These are phyloP conservation scores for Globisporangium echinulatum DNA, from an alignment of 352 stramenopile genomes.

Conservation along the genomic window DNA sequence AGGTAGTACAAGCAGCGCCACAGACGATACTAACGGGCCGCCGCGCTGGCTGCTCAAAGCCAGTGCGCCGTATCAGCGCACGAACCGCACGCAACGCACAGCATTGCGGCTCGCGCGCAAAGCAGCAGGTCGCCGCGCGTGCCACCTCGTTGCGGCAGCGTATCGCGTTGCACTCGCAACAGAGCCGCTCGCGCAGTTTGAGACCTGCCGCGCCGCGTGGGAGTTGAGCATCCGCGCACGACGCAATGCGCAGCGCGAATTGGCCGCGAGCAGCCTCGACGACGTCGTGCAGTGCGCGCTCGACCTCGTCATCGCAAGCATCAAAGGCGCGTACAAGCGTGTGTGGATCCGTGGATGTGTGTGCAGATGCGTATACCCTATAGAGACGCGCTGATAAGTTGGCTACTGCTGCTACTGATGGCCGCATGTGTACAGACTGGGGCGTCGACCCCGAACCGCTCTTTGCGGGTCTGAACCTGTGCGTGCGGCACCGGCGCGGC, in stretches of 20 bases:
- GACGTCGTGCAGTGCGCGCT: constrained; percentile 45
- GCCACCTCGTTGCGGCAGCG: constrained; percentile 40
- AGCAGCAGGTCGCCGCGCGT: constrained; percentile 25
- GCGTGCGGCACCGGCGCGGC: constrained; percentile 39
- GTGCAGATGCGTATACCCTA: no score
- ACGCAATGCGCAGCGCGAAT: constrained; percentile 14
- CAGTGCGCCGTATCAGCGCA: constrained; percentile 36
- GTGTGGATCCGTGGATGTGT: background rate
- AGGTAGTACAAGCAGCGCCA: background rate
- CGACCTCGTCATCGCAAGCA: constrained; percentile 39
- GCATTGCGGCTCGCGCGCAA: constrained; percentile 30
- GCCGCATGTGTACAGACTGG: constrained; percentile 30
- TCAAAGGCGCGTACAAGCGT: constrained; percentile 35
- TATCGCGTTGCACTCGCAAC: constrained; percentile 27
- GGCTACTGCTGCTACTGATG: no score
- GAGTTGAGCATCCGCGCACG: constrained; percentile 24
- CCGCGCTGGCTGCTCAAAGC: constrained; percentile 66
- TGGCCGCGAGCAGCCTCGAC: constrained; percentile 28
- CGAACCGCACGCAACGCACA: constrained; percentile 46
- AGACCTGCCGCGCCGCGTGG: constrained; percentile 44
- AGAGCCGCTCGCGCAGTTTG: constrained; percentile 30
- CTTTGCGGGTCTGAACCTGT: constrained; percentile 64
- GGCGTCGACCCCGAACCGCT: constrained; percentile 56
- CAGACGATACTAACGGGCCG: constrained; percentile 13
- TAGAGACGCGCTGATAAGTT: no score